phyloP scores from a whole-genome alignment of 108 stramenopile species.

The Skeletonema marinoi region DNA sequence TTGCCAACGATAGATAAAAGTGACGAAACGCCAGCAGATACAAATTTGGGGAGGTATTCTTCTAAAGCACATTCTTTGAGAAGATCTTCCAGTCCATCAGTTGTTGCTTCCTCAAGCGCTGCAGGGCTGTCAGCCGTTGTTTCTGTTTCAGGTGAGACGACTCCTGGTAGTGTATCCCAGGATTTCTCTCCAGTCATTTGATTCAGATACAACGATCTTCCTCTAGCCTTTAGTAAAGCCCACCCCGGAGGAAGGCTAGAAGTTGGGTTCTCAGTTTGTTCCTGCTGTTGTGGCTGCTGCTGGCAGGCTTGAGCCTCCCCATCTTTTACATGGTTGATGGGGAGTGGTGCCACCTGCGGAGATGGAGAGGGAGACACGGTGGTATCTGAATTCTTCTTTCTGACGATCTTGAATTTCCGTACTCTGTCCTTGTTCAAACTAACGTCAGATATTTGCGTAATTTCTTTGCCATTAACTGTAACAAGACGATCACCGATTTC shows the following conservation, averaged over 20 bases:
- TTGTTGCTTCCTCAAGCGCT: background rate
- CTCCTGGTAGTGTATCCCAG: background rate
- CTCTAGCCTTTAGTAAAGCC: background rate
- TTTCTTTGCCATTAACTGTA: background rate
- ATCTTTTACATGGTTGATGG: background rate
- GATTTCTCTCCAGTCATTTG: background rate
- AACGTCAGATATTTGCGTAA: background rate
- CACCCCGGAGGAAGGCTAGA: background rate
- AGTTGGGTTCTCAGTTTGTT: background rate
- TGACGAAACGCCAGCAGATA: conserved; percentile 4
- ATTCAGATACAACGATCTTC: background rate
- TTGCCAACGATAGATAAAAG: background rate
- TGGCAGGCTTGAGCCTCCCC: background rate
- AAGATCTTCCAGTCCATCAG: background rate
- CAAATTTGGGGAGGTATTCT: background rate
- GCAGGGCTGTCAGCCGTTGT: background rate
- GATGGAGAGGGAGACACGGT: background rate
- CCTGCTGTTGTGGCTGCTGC: background rate
- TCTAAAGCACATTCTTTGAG: background rate
- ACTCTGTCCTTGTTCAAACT: background rate
- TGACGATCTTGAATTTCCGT: background rate
- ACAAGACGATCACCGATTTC: background rate
- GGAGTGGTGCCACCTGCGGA: background rate
- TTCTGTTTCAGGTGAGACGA: background rate
- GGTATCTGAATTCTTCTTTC: background rate